A percentile compares a stretch with the other conserved stretches of the same genome.
These are phyloP conservation scores for Camellia granthamiana DNA, from an alignment of 148 eudicot species.

Conservation along the genomic window DNA sequence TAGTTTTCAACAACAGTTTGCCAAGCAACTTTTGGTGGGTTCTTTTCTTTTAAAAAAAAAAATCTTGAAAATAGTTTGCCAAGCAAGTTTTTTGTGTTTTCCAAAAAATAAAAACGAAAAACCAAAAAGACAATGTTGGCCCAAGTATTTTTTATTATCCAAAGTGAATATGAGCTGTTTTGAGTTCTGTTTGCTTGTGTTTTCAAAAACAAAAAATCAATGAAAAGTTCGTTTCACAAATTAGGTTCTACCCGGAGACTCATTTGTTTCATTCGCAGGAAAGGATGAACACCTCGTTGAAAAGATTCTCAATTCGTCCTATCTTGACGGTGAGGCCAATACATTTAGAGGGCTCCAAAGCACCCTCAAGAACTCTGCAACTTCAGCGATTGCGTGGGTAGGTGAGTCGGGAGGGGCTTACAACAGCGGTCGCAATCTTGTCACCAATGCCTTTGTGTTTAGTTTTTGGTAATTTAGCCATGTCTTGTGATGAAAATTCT, in stretches of 20 bases:
- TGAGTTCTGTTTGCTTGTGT: not conserved
- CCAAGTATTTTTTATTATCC: not conserved
- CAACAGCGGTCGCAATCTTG: slow-evolving; percentile 75
- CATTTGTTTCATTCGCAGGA: slow-evolving; percentile 31
- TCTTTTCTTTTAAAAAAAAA: too few species aligned
- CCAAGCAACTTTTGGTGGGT: too few species aligned
- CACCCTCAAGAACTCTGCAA: slow-evolving; percentile 39
- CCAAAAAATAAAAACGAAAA: too few species aligned
- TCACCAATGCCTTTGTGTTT: slow-evolving; percentile 71
- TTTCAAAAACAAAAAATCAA: too few species aligned
- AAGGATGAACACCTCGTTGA: slow-evolving; percentile 66
- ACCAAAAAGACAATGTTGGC: not conserved
- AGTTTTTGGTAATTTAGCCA: slow-evolving; percentile 71
- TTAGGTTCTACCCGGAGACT: not conserved
- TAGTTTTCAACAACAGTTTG: too few species aligned
- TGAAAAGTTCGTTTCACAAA: not conserved
- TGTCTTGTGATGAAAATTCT: not conserved
- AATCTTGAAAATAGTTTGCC: too few species aligned
- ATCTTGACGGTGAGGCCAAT: slow-evolving; percentile 57
- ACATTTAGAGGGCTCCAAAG: slow-evolving; percentile 53
- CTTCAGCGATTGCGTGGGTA: slow-evolving; percentile 71
- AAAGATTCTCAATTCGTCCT: slow-evolving; percentile 62
- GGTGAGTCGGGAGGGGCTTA: slow-evolving; percentile 95
- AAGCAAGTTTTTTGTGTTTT: too few species aligned
- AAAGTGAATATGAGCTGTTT: not conserved